Base-by-base conservation (phyloP, 2,329 filamentous ascomycete genomes). In the Aspergillus fijiensis region DNA sequence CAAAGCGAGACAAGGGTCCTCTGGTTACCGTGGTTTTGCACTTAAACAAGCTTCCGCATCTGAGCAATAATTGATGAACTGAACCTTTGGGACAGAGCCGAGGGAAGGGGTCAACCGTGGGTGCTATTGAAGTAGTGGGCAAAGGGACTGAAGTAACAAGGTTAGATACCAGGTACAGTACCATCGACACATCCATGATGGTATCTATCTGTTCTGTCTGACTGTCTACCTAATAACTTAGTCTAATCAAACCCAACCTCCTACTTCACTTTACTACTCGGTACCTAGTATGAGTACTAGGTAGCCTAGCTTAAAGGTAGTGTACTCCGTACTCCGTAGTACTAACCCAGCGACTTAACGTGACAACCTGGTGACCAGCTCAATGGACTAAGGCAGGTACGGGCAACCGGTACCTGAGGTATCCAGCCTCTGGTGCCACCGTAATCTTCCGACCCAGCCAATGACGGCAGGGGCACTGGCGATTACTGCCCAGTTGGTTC, bases 401-500 rank as follows among this genome's bases (percentile, higher is more conserved):
- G 16, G 39, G 16, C 51, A 12, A 35, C 35, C 16, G 21, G 31
- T 52, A 52, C 53, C 53, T 55, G 53, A 55, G 53, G 53, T 55
- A 47, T 55, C 53, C 42, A 55, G 53, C 42, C 27, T 42, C 39
- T 16, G 39, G 39, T 45, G 39, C 39, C 39, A 45, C 39, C 39
- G 53, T 55, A 55, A 55, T 55, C 27, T 49, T 55, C 53, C 53
- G 53, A 16, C 6, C 16, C 53, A 16, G 19, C 53, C 53, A 55
- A 55, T 55, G 42, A 55, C 42, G 39, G 42, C 25, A 9, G n/a
- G 52, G 23, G 52, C 52, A 39, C 48, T 49, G 55, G 49, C 47
- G 48, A 42, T 45, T 27, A 45, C 49, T 52, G 50, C 49, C 56
- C 56, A 50, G 49, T 58, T 45, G 51, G 49, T 53, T 29, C 23